Base-by-base conservation (phyloP, 768 basidiomycete species). In the Termitomyces sp. region DNA sequence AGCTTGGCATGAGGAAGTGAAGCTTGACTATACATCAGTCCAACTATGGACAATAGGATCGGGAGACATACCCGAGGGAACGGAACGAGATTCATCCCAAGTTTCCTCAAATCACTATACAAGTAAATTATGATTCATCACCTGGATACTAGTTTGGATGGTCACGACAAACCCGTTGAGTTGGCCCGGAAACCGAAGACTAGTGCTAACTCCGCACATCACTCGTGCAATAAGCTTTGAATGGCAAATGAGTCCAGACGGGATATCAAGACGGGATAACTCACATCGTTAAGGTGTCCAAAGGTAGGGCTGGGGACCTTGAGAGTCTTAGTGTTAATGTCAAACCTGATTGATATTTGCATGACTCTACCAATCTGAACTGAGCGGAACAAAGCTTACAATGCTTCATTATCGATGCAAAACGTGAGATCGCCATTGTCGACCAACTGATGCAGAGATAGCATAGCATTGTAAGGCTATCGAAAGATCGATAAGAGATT, bases 1-100 rank as follows among this genome's bases (percentile, higher is more conserved):
- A 97, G 60, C 92, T 94, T 46, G 93, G 92, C 77, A 93, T 90
- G 63, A 99, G 82, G 83, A 98, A 99, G 69, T 99, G 96, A 50
- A 98, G 81, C 87, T 96, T 64, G 13, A 20, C 12, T 35, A 13
- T 4, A 15, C 7, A 45, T 56, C 35, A 29, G 45, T 20, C 33
- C 15, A 27, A 18, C 51, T n/a, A 29, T 38, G 9, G 39, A 41
- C 33, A 48, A 18, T 31, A 25, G 32, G 20, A 32, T 10, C 16
- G 64, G 47, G 25, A 35, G 52, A 56, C 61, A 32, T 69, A 89
- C 89, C 56, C 94, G 93, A 61, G 96, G 96, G 81, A 98, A 99
- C 0, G 96, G 96, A 57, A 98, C 79, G 50, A 98, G 80, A 71
- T 98, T 98, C 83, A 96, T 87, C 45, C 84, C 91, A 42, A 98